A percentile compares a stretch with the other conserved stretches of the same genome.
Evolutionary conservation across 495 filamentous ascomycete species (phyloP).

Genomic region (Aspergillus conjunctus): DNA sequence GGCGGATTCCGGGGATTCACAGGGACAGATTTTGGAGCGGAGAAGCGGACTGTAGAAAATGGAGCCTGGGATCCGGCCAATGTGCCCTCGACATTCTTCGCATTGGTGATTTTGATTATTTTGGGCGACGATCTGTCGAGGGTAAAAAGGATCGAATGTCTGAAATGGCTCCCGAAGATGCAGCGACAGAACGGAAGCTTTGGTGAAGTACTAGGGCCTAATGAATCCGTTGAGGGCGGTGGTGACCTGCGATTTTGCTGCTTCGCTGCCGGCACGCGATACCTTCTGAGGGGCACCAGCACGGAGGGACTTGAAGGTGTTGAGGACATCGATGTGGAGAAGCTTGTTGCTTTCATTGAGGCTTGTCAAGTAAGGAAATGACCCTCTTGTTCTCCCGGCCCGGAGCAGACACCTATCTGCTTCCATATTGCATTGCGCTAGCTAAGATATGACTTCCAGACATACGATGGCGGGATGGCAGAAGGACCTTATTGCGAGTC

Average conservation of each 20-base stretch:
- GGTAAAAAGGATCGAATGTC: conserved; percentile 66
- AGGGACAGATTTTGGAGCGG: conserved; percentile 59
- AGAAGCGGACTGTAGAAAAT: conserved; percentile 47
- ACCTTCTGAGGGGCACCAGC: conserved; percentile 67
- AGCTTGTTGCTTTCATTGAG: conserved; percentile 69
- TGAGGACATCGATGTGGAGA: conserved; percentile 74
- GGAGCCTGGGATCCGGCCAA: conserved; percentile 76
- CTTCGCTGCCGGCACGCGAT: conserved; percentile 76
- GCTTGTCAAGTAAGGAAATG: conserved; percentile 60
- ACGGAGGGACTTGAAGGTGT: conserved; percentile 55
- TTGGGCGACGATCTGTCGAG: conserved; percentile 71
- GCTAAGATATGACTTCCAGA: conserved; percentile 51
- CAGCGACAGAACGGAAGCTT: conserved; percentile 90
- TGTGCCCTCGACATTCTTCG: conserved; percentile 85
- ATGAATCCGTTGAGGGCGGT: conserved; percentile 69
- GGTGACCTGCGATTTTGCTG: conserved; percentile 88
- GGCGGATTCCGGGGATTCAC: conserved; percentile 84
- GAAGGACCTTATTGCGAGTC: conserved; percentile 82
- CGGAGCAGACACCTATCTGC: conserved; percentile 15
- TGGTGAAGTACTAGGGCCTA: conserved; percentile 70
- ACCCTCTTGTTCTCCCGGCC: not conserved
- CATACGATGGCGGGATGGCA: conserved; percentile 87
- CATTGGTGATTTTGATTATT: conserved; percentile 71
- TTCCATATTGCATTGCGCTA: not conserved
- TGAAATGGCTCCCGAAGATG: conserved; percentile 73